phyloP scores from a whole-genome alignment of 495 filamentous ascomycete genomes.

The Tuber indicum region DNA sequence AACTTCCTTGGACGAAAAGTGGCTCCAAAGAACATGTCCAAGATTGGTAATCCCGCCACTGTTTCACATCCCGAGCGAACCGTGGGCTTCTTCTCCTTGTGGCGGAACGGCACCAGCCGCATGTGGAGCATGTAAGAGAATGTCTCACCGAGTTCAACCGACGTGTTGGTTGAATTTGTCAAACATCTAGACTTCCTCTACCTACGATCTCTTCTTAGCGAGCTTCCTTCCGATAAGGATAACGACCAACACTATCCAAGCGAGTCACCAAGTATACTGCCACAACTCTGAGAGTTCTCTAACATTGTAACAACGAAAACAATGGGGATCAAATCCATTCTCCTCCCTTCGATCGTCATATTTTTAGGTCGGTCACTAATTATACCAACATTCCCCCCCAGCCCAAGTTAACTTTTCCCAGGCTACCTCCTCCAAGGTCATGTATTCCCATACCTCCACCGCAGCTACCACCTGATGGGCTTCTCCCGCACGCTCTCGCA shows the following conservation, averaged over 20 bases:
- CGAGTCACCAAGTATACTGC: neutral
- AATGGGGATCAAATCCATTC: neutral
- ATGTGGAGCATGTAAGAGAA: neutral
- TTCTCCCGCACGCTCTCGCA: constrained; percentile 34
- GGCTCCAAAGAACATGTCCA: neutral
- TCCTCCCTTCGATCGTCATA: constrained; percentile 21
- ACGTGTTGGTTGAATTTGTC: neutral
- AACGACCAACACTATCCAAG: neutral
- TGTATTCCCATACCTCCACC: constrained; percentile 24
- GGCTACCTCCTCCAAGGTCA: constrained; percentile 18
- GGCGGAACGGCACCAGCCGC: neutral
- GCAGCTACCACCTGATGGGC: constrained; percentile 20
- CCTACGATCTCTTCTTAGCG: neutral
- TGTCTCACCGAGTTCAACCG: neutral
- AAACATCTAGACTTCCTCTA: neutral
- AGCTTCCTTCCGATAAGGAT: neutral
- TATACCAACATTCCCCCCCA: neutral
- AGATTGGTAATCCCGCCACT: neutral
- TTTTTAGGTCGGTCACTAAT: constrained; percentile 9
- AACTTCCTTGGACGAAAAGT: neutral
- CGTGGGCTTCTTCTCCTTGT: neutral
- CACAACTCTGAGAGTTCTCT: neutral
- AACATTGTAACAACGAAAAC: neutral
- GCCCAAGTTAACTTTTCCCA: constrained; percentile 10
- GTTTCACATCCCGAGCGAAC: neutral